Percentiles rank a stretch among this genome's conserved stretches.
Conservation (phyloP, 371 early-diverging fungal genomes). For the Rhizopus arrhizus region DNA sequence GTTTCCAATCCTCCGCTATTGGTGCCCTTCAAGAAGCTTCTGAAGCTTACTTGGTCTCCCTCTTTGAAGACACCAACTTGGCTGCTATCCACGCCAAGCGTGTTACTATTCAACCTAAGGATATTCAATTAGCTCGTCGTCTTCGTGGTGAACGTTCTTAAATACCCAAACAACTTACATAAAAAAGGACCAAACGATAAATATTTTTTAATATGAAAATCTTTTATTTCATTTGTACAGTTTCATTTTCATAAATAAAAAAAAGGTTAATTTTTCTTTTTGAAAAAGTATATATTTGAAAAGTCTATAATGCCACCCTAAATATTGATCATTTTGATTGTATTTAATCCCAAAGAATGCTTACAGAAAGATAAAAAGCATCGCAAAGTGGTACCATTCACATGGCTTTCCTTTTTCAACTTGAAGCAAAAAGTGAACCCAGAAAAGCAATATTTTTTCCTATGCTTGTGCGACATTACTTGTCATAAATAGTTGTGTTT, state of each 20-base stretch:
- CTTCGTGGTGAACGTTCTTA: slow-evolving; percentile 91
- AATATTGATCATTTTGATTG: no score
- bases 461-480: no score
- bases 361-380: no score
- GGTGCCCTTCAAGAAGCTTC: slow-evolving; percentile 98
- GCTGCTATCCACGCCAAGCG: slow-evolving; percentile 99
- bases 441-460: no score
- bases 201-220: not conserved
- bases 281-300: no score
- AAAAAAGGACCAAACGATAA: not conserved
- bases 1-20: slow-evolving; percentile 97
- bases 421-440: no score
- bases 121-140: slow-evolving; percentile 97
- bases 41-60: slow-evolving; percentile 95
- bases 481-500: no score
- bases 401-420: no score
- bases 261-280: no score
- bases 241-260: not conserved
- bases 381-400: no score
- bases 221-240: not conserved
- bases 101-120: slow-evolving; percentile 99
- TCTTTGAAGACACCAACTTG: slow-evolving; percentile 99
- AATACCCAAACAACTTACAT: slow-evolving; percentile 20
- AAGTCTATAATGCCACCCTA: no score
- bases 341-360: no score